phyloP scores from a whole-genome alignment of 208 protist genomes.

The Trypanosoma lewisi region DNA sequence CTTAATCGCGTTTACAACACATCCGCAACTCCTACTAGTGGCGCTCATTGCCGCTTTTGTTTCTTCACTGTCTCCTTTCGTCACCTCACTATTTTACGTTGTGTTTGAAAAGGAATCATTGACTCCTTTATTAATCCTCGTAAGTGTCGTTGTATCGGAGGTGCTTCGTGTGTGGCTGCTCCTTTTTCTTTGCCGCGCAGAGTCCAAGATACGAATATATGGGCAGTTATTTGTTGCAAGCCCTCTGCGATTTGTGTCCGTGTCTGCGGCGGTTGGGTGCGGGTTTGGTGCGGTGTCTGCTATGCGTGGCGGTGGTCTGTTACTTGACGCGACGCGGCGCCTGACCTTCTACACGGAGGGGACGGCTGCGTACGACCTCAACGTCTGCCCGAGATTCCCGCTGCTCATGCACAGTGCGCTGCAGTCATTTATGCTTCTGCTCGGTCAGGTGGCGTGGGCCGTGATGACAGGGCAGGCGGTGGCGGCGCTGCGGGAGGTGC shows the following conservation, averaged over 20 bases:
- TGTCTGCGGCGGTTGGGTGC: slow-evolving; percentile 46
- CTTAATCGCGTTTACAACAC: not conserved
- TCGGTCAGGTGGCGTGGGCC: slow-evolving; percentile 56
- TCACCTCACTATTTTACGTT: slow-evolving; percentile 11
- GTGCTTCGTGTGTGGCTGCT: slow-evolving; percentile 26
- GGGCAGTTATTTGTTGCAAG: slow-evolving; percentile 41
- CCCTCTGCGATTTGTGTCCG: slow-evolving; percentile 36
- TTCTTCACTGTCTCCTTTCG: slow-evolving; percentile 19
- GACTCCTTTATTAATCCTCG: slow-evolving; percentile 20
- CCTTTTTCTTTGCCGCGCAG: slow-evolving; percentile 30
- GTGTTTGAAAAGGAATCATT: slow-evolving; percentile 1
- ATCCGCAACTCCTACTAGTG: slow-evolving; percentile 18
- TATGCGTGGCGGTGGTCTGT: slow-evolving; percentile 32
- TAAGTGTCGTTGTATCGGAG: slow-evolving; percentile 26
- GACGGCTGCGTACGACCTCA: slow-evolving; percentile 31
- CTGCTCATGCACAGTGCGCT: slow-evolving; percentile 43
- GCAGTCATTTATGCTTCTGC: slow-evolving; percentile 47
- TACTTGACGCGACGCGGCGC: slow-evolving; percentile 36
- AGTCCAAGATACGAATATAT: slow-evolving; percentile 23
- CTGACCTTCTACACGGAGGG: slow-evolving; percentile 23
- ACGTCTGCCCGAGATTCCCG: slow-evolving; percentile 50
- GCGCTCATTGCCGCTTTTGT: slow-evolving; percentile 14
- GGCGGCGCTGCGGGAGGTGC: slow-evolving; percentile 25
- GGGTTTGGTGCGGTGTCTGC: slow-evolving; percentile 47
- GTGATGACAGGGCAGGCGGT: slow-evolving; percentile 58